phyloP scores from a whole-genome alignment of 768 basidiomycete genomes.

The Imleria badia region DNA sequence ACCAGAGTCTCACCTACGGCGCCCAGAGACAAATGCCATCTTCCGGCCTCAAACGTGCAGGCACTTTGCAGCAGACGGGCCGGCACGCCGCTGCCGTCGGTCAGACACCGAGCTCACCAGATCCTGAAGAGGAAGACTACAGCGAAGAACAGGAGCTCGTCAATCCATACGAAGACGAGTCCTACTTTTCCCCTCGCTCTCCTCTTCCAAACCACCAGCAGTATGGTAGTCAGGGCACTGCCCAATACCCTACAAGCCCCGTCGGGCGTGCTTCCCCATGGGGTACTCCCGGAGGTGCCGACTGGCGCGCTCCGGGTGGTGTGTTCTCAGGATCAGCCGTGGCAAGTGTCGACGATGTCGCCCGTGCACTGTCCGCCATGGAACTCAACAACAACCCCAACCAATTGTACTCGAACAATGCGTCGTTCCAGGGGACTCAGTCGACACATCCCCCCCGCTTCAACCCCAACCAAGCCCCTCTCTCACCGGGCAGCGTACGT shows the following conservation, averaged over 20 bases:
- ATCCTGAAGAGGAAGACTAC: slow-evolving; percentile 57
- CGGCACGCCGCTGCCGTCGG: slow-evolving; percentile 29
- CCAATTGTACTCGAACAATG: slow-evolving; percentile 29
- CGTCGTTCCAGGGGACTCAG: slow-evolving; percentile 45
- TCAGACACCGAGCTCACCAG: slow-evolving; percentile 46
- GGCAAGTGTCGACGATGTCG: slow-evolving; percentile 67
- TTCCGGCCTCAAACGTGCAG: slow-evolving; percentile 68
- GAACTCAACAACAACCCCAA: slow-evolving; percentile 49
- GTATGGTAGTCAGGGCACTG: slow-evolving; percentile 33
- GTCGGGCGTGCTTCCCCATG: slow-evolving; percentile 68
- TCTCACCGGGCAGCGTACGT: slow-evolving; percentile 39
- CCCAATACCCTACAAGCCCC: slow-evolving; percentile 52
- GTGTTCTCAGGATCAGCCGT: slow-evolving; percentile 29
- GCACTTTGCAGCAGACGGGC: slow-evolving; percentile 58
- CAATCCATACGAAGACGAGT: slow-evolving; percentile 52
- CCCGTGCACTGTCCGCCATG: slow-evolving; percentile 67
- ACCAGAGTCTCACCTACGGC: slow-evolving; percentile 77
- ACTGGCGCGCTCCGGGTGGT: slow-evolving; percentile 54
- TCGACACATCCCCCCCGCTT: slow-evolving; percentile 69
- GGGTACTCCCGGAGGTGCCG: slow-evolving; percentile 49
- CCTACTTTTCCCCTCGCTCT: slow-evolving; percentile 50
- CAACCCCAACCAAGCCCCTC: slow-evolving; percentile 48
- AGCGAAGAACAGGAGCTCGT: slow-evolving; percentile 41
- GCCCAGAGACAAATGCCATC: slow-evolving; percentile 52
- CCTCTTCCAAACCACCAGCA: slow-evolving; percentile 42